These are phyloP conservation scores for Onygenales sp. DNA, from an alignment of 2,329 filamentous ascomycete species.

Conservation along the genomic window DNA sequence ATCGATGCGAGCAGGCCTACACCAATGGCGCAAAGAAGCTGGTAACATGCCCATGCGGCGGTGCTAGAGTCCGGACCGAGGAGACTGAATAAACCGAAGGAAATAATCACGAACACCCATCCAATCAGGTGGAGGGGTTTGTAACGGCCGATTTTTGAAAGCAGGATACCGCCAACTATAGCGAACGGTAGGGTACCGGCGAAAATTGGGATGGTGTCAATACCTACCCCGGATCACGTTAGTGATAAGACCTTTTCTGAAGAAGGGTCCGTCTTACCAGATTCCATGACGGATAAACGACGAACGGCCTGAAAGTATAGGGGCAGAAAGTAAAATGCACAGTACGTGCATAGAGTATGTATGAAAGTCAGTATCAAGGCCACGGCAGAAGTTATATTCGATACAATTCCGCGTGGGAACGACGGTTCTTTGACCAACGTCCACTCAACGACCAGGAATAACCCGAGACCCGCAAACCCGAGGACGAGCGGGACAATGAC, in stretches of 20 bases:
- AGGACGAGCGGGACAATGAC: slow-evolving; percentile 38
- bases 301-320: slow-evolving; percentile 36
- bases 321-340: slow-evolving; percentile 32
- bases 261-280: slow-evolving; percentile 11
- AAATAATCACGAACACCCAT: slow-evolving; percentile 29
- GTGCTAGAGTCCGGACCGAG: slow-evolving; percentile 29
- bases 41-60: slow-evolving; percentile 34
- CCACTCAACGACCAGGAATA: slow-evolving; percentile 16
- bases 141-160: slow-evolving; percentile 19
- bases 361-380: slow-evolving; percentile 30
- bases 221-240: too few species aligned
- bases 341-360: slow-evolving; percentile 24
- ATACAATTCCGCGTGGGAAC: slow-evolving; percentile 33
- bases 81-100: slow-evolving; percentile 33
- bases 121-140: slow-evolving; percentile 26
- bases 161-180: slow-evolving; percentile 11
- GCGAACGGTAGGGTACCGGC: slow-evolving; percentile 18
- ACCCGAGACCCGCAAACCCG: slow-evolving; percentile 30
- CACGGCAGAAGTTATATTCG: slow-evolving; percentile 26
- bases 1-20: slow-evolving; percentile 34
- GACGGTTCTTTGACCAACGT: slow-evolving; percentile 23
- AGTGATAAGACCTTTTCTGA: background rate
- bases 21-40: slow-evolving; percentile 33
- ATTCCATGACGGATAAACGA: slow-evolving; percentile 21
- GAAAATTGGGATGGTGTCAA: slow-evolving; percentile 1